A percentile compares a stretch with the other conserved stretches of the same genome.
These are phyloP conservation scores for Ampelomyces quisqualis DNA, from an alignment of 2,329 filamentous ascomycete species.

Conservation along the genomic window DNA sequence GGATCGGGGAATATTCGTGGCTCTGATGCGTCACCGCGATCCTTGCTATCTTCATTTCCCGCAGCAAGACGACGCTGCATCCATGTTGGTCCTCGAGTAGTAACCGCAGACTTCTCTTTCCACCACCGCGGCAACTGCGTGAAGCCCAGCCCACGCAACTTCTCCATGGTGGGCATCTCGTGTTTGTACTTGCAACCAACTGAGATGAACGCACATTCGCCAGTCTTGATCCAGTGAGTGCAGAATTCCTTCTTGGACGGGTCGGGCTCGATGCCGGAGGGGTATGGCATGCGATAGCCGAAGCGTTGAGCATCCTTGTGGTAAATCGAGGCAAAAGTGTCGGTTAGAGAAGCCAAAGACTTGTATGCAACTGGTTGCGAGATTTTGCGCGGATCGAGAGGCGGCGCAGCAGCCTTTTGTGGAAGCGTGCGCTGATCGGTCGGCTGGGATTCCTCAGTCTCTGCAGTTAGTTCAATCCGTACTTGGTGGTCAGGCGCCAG, in stretches of 20 bases:
- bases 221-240: constrained; percentile 85
- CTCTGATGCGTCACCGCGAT: neutral
- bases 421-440: neutral
- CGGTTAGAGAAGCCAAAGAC: constrained; percentile 11
- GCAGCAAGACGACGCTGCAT: constrained; percentile 22
- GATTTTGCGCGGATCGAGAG: neutral
- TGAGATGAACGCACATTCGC: constrained; percentile 80
- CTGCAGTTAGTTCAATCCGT: constrained; percentile 2
- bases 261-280: constrained; percentile 45
- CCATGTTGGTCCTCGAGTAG: constrained; percentile 22
- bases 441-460: neutral
- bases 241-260: constrained; percentile 71
- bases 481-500: constrained; percentile 25
- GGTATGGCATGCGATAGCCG: constrained; percentile 29
- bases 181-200: constrained; percentile 89
- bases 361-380: neutral
- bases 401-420: neutral
- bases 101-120: constrained; percentile 48
- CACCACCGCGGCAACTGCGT: constrained; percentile 57
- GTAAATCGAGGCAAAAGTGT: constrained; percentile 33
- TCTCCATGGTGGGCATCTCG: constrained; percentile 76
- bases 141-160: constrained; percentile 70
- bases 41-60: constrained; percentile 1
- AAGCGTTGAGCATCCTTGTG: constrained; percentile 28
- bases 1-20: constrained; percentile 11